Base-by-base conservation (phyloP, 192 early-diverging fungal genomes). In the Coemansia sp. region DNA sequence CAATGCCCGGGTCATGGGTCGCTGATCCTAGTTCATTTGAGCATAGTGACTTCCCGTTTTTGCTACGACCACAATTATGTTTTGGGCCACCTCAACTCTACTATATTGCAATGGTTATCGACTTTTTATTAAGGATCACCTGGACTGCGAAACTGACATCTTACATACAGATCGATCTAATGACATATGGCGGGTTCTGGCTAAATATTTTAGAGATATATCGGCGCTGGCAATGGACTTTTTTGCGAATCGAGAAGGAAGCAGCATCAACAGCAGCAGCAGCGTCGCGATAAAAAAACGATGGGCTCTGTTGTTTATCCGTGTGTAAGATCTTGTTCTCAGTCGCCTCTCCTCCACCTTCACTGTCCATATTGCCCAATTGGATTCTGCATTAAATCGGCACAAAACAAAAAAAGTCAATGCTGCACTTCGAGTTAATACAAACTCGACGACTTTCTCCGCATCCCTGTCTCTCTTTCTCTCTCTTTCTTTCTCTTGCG, bases 201-300 rank as follows among this genome's bases (percentile, higher is more conserved):
- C 77, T 97, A 61, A 91, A 91, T 54, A 61, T 83, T 14, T 62
- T 95, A 5, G 95, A 98, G 71, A 82, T 99, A 9, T 57, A 87
- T 19, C 65, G 95, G 33, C 81, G 95, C 38, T 98, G 93, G 90
- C 80, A 96, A 46, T 99, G 96, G 96, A 88, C 93, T 0, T 90
- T 96, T 53, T 89, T 99, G 66, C 77, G 95, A 27, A 65, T 97
- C 24, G 96, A 99, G 70, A 73, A 73, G 44, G 77, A 79, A 37
- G 61, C 64, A 2, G 76, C 61, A 0, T 15, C 59, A 9, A 27
- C 7, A 37, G 61, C 64, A 2, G 76, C 61, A 0, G 19, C 59
- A 9, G 40, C 7, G 4, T 47, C 12, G 9, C 43, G 33, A 50
- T 3, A 50, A 23, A 14, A 27, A 15, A 12, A 0, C 17, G 19